phyloP scores from a whole-genome alignment of 306 rosid species.

The Ormosia emarginata region DNA sequence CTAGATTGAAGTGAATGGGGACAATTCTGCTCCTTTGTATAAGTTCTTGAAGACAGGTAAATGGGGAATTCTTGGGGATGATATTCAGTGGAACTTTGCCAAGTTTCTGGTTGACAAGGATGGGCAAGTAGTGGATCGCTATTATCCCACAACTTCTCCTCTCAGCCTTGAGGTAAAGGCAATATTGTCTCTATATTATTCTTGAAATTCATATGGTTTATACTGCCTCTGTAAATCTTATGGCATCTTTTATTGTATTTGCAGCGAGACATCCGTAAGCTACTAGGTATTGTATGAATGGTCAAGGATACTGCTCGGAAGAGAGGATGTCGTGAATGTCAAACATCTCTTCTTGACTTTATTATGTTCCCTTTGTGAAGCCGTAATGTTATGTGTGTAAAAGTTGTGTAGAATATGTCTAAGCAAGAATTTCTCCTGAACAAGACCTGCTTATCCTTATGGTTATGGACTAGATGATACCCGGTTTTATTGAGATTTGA shows the following conservation, averaged over 20 bases:
- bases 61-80: conserved; percentile 79
- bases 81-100: conserved; percentile 88
- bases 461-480: neutral
- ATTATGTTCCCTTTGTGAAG: neutral
- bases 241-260: neutral
- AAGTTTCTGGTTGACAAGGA: conserved; percentile 76
- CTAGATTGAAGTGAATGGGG: conserved; percentile 88
- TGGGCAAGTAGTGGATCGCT: conserved; percentile 73
- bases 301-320: neutral
- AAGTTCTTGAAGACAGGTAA: conserved; percentile 67
- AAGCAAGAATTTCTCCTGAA: neutral
- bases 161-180: conserved; percentile 73
- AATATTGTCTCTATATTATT: neutral
- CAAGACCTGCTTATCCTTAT: neutral
- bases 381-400: neutral
- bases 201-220: neutral
- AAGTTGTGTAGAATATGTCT: neutral
- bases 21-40: conserved; percentile 59
- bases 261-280: conserved; percentile 65
- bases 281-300: conserved; percentile 46
- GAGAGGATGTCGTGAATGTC: conserved; percentile 12
- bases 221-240: conserved; percentile 6
- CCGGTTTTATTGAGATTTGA: neutral
- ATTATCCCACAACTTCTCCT: conserved; percentile 82
- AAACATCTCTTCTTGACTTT: neutral